phyloP scores from a whole-genome alignment of 169 alveolate species.

The Perkinsus chesapeaki region DNA sequence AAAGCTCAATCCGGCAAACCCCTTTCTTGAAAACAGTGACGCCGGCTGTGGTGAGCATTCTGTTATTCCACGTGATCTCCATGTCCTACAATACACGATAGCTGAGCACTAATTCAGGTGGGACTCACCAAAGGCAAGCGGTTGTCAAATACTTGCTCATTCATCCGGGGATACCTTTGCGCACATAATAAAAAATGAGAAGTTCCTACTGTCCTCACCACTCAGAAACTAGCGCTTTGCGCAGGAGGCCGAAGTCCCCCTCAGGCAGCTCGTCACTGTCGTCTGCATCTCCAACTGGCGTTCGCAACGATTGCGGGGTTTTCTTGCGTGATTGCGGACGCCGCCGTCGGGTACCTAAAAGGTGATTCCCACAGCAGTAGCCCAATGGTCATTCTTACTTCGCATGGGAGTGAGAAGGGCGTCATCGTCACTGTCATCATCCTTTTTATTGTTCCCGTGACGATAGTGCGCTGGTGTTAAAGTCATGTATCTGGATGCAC shows the following conservation, averaged over 20 bases:
- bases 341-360: not conserved
- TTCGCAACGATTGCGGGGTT: not conserved
- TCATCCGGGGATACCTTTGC: not conserved
- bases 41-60: not conserved
- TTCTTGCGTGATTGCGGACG: not conserved
- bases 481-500: not conserved
- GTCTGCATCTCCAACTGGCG: not conserved
- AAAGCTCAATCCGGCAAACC: not conserved
- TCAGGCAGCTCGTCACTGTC: not conserved
- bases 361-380: not conserved
- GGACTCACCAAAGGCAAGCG: not conserved
- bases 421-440: not conserved
- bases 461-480: not conserved
- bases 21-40: not conserved
- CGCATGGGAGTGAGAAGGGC: not conserved
- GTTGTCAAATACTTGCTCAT: not conserved
- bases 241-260: not conserved
- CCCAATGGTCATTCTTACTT: not conserved
- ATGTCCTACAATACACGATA: not conserved
- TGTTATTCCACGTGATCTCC: not conserved
- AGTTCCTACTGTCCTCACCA: not conserved
- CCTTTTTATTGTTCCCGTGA: not conserved
- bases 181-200: not conserved
- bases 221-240: not conserved
- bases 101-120: not conserved